phyloP scores from a whole-genome alignment of 2,329 filamentous ascomycete species.

The Colletotrichum nymphaeae region DNA sequence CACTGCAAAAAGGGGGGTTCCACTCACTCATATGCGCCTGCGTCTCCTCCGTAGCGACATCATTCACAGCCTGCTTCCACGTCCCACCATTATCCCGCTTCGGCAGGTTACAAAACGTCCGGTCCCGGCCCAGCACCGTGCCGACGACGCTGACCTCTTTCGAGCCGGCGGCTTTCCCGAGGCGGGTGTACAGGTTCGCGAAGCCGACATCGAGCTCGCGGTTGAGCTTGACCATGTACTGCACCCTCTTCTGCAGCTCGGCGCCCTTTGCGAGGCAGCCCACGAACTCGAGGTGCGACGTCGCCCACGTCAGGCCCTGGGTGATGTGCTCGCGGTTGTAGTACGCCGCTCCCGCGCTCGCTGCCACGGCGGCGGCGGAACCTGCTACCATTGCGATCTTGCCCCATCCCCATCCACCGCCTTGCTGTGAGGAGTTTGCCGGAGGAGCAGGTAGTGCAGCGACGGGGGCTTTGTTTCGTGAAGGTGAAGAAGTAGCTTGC shows the following conservation, averaged over 20 bases:
- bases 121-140: slow-evolving; percentile 73
- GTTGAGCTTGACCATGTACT: slow-evolving; percentile 73
- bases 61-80: slow-evolving; percentile 82
- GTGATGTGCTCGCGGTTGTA: slow-evolving; percentile 84
- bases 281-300: slow-evolving; percentile 93
- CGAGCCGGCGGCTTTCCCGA: slow-evolving; percentile 75
- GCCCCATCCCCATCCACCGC: slow-evolving; percentile 82
- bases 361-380: slow-evolving; percentile 83
- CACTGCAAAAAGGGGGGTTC: not conserved
- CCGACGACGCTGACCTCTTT: slow-evolving; percentile 65
- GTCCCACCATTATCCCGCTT: slow-evolving; percentile 60
- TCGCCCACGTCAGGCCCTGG: slow-evolving; percentile 83
- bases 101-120: slow-evolving; percentile 92
- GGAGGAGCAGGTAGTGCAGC: slow-evolving; percentile 48
- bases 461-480: slow-evolving; percentile 48
- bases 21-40: slow-evolving; percentile 79
- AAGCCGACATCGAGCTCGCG: slow-evolving; percentile 79
- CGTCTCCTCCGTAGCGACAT: slow-evolving; percentile 82
- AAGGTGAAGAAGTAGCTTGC: slow-evolving; percentile 45
- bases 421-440: slow-evolving; percentile 47
- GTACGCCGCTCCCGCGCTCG: slow-evolving; percentile 87
- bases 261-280: slow-evolving; percentile 87
- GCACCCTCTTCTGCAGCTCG: slow-evolving; percentile 80
- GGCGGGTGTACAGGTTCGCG: slow-evolving; percentile 86
- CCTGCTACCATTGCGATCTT: slow-evolving; percentile 88